Evolutionary conservation across 441 rosid species (phyloP).

Genomic region (Capsella rubella): DNA sequence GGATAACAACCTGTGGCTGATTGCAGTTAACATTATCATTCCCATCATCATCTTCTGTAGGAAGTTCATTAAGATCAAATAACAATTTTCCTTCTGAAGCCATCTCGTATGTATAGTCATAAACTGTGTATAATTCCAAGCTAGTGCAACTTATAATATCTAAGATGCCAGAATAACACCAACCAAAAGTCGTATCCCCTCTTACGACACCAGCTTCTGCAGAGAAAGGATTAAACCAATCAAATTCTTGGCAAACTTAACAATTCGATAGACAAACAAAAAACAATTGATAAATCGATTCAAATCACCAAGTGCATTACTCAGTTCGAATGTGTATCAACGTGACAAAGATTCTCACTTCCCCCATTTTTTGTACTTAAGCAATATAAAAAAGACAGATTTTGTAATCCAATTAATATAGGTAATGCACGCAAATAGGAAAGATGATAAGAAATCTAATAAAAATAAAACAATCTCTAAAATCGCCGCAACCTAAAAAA

Average conservation of each 20-base stretch:
- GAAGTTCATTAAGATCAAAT: constrained; percentile 99
- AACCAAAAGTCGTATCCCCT: constrained; percentile 28
- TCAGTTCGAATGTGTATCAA: not conserved
- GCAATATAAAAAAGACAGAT: not conserved
- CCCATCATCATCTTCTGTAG: constrained; percentile 65
- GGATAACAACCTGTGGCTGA: constrained; percentile 67
- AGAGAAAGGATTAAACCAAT: constrained; percentile 12
- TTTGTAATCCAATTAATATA: not conserved
- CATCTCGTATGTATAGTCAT: constrained; percentile 88
- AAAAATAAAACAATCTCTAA: not conserved
- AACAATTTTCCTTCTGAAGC: constrained; percentile 82
- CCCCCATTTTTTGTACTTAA: too few species aligned
- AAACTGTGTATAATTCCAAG: constrained; percentile 51
- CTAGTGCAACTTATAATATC: constrained; percentile 23
- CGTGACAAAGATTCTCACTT: not conserved
- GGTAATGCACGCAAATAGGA: constrained; percentile 7
- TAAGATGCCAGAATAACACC: constrained; percentile 40
- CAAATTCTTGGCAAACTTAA: not conserved
- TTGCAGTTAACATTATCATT: constrained; percentile 51
- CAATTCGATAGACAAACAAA: not conserved
- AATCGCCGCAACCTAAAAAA: constrained; percentile 22
- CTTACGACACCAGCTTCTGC: constrained; percentile 37
- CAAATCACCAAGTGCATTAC: not conserved
- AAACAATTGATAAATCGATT: not conserved
- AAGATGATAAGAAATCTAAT: constrained; percentile 13